phyloP scores from a whole-genome alignment of 1,139 yeast genomes.

The Debaryomyces subglobosus region DNA sequence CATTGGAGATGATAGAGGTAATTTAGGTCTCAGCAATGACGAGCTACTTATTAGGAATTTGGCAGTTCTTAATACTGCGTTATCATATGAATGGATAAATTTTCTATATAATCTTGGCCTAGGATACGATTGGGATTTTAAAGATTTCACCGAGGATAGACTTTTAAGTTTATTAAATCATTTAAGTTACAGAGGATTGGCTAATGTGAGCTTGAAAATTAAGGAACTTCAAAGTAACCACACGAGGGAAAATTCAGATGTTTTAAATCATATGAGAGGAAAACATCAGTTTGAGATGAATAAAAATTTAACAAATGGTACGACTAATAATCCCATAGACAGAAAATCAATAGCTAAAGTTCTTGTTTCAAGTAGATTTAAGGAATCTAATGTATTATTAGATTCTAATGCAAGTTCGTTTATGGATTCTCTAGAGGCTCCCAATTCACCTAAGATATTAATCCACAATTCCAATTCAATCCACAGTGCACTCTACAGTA shows the following conservation, averaged over 20 bases:
- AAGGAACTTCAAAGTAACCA: constrained; percentile 23
- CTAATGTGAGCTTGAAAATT: constrained; percentile 29
- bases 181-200: constrained; percentile 28
- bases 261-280: neutral
- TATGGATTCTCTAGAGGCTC: constrained; percentile 20
- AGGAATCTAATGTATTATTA: constrained; percentile 33
- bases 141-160: constrained; percentile 37
- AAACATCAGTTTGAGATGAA: neutral
- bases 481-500: constrained; percentile 34
- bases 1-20: constrained; percentile 26
- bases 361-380: constrained; percentile 23
- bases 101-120: constrained; percentile 41
- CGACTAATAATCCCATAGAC: constrained; percentile 18
- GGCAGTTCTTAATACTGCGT: constrained; percentile 29
- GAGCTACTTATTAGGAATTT: constrained; percentile 40
- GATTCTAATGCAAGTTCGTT: constrained; percentile 29
- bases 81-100: constrained; percentile 43
- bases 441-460: constrained; percentile 18
- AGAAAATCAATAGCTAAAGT: constrained; percentile 24
- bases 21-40: constrained; percentile 13
- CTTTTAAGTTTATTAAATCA: constrained; percentile 34
- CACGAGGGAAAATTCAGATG: constrained; percentile 11
- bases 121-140: constrained; percentile 43
- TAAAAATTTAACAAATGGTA: constrained; percentile 15
- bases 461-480: constrained; percentile 33